phyloP scores from a whole-genome alignment of 345 rosid genomes.

The Lepidium didymum region DNA sequence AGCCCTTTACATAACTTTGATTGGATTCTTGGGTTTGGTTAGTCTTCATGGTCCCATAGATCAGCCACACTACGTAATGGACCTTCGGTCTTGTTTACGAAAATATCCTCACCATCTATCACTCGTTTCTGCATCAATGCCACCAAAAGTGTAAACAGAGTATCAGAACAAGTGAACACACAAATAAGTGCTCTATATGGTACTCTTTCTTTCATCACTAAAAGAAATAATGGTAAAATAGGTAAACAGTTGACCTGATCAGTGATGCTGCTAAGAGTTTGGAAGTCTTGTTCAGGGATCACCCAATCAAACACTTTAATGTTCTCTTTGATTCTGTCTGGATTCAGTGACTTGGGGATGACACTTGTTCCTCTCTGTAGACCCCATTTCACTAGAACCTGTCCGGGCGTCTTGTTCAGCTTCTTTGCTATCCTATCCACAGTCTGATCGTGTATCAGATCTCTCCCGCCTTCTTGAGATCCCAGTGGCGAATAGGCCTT shows the following conservation, averaged over 20 bases:
- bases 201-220: neutral
- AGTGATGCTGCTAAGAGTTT: slow-evolving; percentile 32
- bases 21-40: neutral
- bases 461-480: slow-evolving; percentile 43
- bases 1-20: neutral
- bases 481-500: slow-evolving; percentile 55
- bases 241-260: slow-evolving; percentile 23
- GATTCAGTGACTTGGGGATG: slow-evolving; percentile 41
- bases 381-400: slow-evolving; percentile 50
- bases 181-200: neutral
- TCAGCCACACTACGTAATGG: slow-evolving; percentile 47
- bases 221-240: neutral
- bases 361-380: slow-evolving; percentile 53
- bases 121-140: slow-evolving; percentile 35
- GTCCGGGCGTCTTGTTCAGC: slow-evolving; percentile 47
- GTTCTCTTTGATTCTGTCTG: slow-evolving; percentile 48
- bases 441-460: slow-evolving; percentile 36
- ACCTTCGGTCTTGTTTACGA: slow-evolving; percentile 35
- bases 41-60: slow-evolving; percentile 53
- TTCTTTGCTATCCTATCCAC: slow-evolving; percentile 42
- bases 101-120: slow-evolving; percentile 39
- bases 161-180: neutral
- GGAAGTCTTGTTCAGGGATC: slow-evolving; percentile 42
- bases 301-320: slow-evolving; percentile 43
- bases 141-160: neutral